Evolutionary conservation across 2,329 filamentous ascomycete genomes (phyloP), one percentile per base, ranked within the genome.

Genomic region (Exophiala xenobiotica): DNA sequence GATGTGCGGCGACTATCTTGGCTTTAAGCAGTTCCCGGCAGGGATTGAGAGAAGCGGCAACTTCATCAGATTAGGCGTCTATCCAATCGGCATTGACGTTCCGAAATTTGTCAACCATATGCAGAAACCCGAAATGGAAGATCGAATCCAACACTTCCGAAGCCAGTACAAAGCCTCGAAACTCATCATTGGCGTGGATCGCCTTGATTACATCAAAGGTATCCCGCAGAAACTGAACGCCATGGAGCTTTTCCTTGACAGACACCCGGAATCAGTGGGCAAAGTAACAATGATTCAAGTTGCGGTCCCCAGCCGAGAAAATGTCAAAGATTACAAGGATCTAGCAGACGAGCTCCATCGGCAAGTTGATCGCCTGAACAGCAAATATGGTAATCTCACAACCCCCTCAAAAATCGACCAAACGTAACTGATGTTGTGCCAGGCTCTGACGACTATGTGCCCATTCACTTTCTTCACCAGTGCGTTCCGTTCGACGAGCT

Each of bases 161-260:
- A 81, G 85, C 57, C 73, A 92, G 60, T 95, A 96, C 66, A 78
- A 78, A 14, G 90, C 85, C 55, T 93, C 91, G 74, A 95, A 93
- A 73, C 85, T 96, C 61, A 96, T 97, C 61, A 89, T 96, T 47
- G 92, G 92, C 7, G 85, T 92, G 61, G 92, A 97, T 68, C 85
- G 92, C 7, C 74, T 96, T 44, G 92, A 96, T 68, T 91, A 88
- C 63, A 89, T 95, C 33, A 83, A 91, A 56, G 92, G 92, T 65
- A 91, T 97, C 11, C 86, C 89, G n/a, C 92, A 96, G 70, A 97
- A 97, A 71, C 78, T 97, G 23, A 88, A 93, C 73, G 91, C 91
- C 0, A 96, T 96, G 67, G 90, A 96, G 69, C 80, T 86, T 51
- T 96, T 97, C 74, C 78, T 96, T 26, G 88, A 95, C 64, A 79